Base-by-base conservation (phyloP, 1,139 yeast genomes). In the Suhomyces bribrorum region DNA sequence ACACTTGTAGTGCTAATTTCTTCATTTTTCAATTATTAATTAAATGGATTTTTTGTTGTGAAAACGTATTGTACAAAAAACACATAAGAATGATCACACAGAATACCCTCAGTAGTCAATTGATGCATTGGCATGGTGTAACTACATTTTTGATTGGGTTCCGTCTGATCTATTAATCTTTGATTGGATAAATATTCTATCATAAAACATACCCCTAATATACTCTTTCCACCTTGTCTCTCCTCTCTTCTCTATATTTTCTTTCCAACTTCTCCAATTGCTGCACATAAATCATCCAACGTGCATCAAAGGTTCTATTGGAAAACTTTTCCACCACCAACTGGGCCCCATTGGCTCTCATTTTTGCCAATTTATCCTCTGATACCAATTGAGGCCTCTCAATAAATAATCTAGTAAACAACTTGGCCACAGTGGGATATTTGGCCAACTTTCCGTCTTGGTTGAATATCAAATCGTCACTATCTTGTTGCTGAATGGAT, bases 271-370 rank as follows among this genome's bases (percentile, higher is more conserved):
- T 46, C 26, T 61, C 65, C 25, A 75, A 54, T 31, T 66, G 62
- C 4, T 61, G 52, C 40, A 81, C 48, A 32, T 75, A 62, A 18
- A 64, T 53, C 29, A 66, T 62, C 96, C 97, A 89, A 23, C 69
- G 64, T 5, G 52, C 51, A 23, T 73, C 75, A 54, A 90, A 90
- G 6, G 64, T 70, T n/a, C 62, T 65, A 52, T 85, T 86, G 1
- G 92, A 82, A 54, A 90, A 90, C 54, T 79, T 79, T 32, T 73
- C 70, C 29, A 72, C 57, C 4, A 83, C 82, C 43, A 77, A 64
- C 24, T 63, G 58, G 16, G 60, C 56, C 3, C 83, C 92, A 31
- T 79, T 65, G n/a, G 53, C 43, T 33, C 90, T 71, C 54, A 81
- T 75, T 2, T 48, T 51, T 4, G 50, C 43, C 43, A 77, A 71